These are phyloP conservation scores for Boletus coccyginus DNA, from an alignment of 768 basidiomycete species.

Conservation along the genomic window DNA sequence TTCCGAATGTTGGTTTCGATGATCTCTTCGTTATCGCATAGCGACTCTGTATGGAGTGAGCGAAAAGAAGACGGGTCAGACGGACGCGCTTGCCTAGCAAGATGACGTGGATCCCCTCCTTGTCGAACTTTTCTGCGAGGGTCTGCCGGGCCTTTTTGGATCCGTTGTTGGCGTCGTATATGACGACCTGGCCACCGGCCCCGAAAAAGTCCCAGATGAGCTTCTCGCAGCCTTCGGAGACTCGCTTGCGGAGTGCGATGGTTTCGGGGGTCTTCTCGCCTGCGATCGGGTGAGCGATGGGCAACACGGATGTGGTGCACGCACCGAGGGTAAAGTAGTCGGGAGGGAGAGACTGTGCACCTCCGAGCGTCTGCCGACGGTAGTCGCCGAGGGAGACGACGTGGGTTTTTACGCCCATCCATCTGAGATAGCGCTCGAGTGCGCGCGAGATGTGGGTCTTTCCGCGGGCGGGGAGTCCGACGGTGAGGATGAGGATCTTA, in stretches of 20 bases:
- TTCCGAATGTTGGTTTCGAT: constrained; percentile 93
- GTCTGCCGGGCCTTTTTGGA: constrained; percentile 61
- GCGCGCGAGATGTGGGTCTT: constrained; percentile 97
- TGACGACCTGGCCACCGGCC: constrained; percentile 89
- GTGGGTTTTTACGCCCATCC: constrained; percentile 96
- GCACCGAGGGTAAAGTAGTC: constrained; percentile 89
- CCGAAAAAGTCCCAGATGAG: constrained; percentile 87
- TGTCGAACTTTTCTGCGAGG: constrained; percentile 83
- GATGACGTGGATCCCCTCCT: constrained; percentile 86
- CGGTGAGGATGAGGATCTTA: constrained; percentile 89
- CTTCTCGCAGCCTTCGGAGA: constrained; percentile 83
- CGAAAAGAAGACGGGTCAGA: background rate
- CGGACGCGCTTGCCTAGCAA: constrained; percentile 65
- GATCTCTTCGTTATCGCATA: constrained; percentile 90
- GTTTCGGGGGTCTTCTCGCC: constrained; percentile 84
- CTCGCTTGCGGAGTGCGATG: constrained; percentile 65
- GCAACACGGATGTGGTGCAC: constrained; percentile 5
- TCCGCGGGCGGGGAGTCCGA: constrained; percentile 91
- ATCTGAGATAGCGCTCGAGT: constrained; percentile 94
- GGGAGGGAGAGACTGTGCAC: constrained; percentile 79
- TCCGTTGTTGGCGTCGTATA: constrained; percentile 98
- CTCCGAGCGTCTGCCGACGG: constrained; percentile 84
- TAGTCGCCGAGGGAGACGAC: constrained; percentile 97
- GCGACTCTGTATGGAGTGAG: constrained; percentile 57
- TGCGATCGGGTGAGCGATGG: constrained; percentile 22